Base-by-base conservation (phyloP, 140 eudicot species). In the Cichorium intybus region DNA sequence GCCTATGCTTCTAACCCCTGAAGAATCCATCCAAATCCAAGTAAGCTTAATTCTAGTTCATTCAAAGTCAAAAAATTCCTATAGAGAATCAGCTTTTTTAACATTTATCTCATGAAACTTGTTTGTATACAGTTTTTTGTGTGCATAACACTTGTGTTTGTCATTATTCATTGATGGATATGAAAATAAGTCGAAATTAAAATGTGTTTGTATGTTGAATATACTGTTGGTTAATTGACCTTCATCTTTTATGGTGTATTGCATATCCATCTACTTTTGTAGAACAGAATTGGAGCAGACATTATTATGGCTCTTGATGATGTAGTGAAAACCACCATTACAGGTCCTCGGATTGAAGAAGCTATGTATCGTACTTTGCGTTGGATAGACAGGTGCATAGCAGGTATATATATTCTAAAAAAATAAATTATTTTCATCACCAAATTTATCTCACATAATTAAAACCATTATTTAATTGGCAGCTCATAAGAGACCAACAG, bases 201-300 rank as follows among this genome's bases (percentile, higher is more conserved):
- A 72, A 20, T 31, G 37, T 12, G 26, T 15, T 60, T 23, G 62
- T 41, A 23, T 22, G 17, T 56, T 22, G 16, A 4, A 31, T 55
- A 54, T 63, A 55, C 6, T 24, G 62, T 16, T 54, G 18, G 26
- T 47, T 64, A 43, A 17, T 55, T 73, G 61, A 64, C 21, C 47
- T 64, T 62, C 48, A 47, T 75, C 43, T 58, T 49, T 63, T 43
- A 54, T 33, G 37, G 16, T 76, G 72, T 78, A 45, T 75, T 56
- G 5, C 60, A 48, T 61, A 21, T 56, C 64, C 64, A 20, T 70
- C 27, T 76, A 49, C 62, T 61, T 66, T 67, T 67, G 76, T 90
- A 90, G 97, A 90, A 90, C 79, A 85, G 97, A 79, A 90, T 90
- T 66, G 97, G 97, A 71, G 97, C 97, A 54, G 97, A 90, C 76